Conservation (phyloP, 1,139 yeast genomes). For the Saccharomyces pastorianus region DNA sequence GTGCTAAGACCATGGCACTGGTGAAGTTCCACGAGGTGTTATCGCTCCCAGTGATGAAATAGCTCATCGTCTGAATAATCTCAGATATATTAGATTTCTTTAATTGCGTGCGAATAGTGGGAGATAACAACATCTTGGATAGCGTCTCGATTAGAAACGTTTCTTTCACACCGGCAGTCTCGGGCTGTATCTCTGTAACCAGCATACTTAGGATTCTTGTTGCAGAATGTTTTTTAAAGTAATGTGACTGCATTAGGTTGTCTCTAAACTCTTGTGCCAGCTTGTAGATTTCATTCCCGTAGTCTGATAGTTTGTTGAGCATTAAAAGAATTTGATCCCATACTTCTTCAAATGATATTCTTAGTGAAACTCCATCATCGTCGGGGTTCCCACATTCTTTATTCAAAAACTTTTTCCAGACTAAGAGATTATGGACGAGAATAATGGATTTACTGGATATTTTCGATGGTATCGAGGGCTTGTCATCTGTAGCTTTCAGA, state of each 20-base stretch:
- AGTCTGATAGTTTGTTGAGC: conserved; percentile 18
- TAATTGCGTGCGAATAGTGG: not conserved
- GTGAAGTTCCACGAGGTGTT: conserved; percentile 18
- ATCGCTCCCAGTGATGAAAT: conserved; percentile 8
- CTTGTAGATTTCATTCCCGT: conserved; percentile 20
- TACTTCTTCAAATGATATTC: conserved; percentile 9
- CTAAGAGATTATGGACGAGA: conserved; percentile 18
- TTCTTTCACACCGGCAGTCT: conserved; percentile 11
- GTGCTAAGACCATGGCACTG: conserved; percentile 11
- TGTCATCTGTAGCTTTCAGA: conserved; percentile 23
- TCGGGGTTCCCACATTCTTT: conserved; percentile 1
- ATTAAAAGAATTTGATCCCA: conserved; percentile 18
- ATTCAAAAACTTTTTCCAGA: conserved; percentile 8
- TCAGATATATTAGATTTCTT: conserved; percentile 16
- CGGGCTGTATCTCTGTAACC: conserved; percentile 11
- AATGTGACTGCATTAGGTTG: conserved; percentile 10
- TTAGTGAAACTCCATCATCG: conserved; percentile 6
- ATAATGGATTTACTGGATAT: conserved; percentile 23
- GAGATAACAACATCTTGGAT: conserved; percentile 1
- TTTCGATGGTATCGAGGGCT: conserved; percentile 20
- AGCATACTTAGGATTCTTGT: conserved; percentile 16
- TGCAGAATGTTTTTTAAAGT: conserved; percentile 14
- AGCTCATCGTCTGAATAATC: conserved; percentile 17
- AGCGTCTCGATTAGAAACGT: conserved; percentile 20
- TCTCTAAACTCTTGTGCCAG: conserved; percentile 22